Evolutionary conservation across 2,329 filamentous ascomycete species (phyloP), one percentile per base, ranked within the genome.

Genomic region (Scedosporium minutisporum): DNA sequence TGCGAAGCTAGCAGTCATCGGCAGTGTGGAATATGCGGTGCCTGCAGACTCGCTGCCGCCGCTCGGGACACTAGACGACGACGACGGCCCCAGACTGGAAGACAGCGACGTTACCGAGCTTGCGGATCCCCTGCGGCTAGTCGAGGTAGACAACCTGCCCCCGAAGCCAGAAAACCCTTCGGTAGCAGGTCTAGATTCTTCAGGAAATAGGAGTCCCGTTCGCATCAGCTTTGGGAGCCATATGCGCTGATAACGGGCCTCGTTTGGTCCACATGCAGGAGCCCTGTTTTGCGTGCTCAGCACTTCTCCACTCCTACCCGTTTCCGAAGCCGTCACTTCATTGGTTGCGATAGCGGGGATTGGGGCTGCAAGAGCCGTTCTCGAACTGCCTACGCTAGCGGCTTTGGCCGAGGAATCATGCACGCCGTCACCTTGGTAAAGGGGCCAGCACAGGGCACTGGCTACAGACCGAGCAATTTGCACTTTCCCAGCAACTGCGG

Each of bases 161-260:
- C 71, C 70, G 58, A 72, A 72, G 1, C 69, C 71, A n/a, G 67
- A 67, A 65, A 71, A 72, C 2, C 67, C 69, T 18, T 69, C 68
- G 16, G 60, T 69, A 2, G 70, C 71, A 5, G 71, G 68, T 14
- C 68, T 62, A 1, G 71, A 72, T 60, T 71, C 70, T 18, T 72
- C 70, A 5, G 71, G 71, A 60, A 72, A 72, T 27, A 72, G 62
- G 10, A 67, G 64, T 1, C 71, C 71, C 0, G 71, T 72, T 4
- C 71, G 57, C 2, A 68, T 72, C 70, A 72, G 68, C 61, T 71
- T 72, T 3, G 67, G 68, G 6, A 72, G 66, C 71, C 70, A 72
- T 69, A 72, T 71, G 44, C 71, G 67, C 63, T 69, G 69, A 53
- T 72, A 71, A 4, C 70, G 66, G 1, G 61, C 66, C 61, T 70